A percentile compares a stretch with the other conserved stretches of the same genome.
Conservation (phyloP, 805 yeast genomes). For the Groenewaldozyma tartarivorans region DNA sequence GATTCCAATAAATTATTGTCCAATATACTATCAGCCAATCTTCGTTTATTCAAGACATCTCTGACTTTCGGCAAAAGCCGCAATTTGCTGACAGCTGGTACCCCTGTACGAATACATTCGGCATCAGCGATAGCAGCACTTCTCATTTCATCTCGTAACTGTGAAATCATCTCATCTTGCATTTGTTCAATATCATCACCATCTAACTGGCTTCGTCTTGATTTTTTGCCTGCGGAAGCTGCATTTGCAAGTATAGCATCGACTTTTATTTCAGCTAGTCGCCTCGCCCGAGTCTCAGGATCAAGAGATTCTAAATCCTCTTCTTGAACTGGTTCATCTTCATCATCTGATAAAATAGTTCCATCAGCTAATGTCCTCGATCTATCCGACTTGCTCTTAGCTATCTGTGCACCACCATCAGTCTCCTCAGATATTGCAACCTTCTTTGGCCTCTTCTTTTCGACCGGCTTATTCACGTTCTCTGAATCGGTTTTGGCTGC, state of each 20-base stretch:
- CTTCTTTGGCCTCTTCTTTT: constrained; percentile 14
- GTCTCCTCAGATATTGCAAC: constrained; percentile 7
- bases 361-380: constrained; percentile 11
- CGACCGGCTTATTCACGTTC: constrained; percentile 12
- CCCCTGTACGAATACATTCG: constrained; percentile 47
- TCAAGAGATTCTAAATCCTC: constrained; percentile 23
- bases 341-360: constrained; percentile 12
- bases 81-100: constrained; percentile 68
- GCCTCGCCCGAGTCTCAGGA: constrained; percentile 43
- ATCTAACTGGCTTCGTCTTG: constrained; percentile 50
- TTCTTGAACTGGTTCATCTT: constrained; percentile 13
- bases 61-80: constrained; percentile 72
- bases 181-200: constrained; percentile 92
- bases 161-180: constrained; percentile 84
- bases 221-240: constrained; percentile 57
- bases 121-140: constrained; percentile 48
- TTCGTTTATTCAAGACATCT: constrained; percentile 66
- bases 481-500: constrained; percentile 5
- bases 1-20: constrained; percentile 92
- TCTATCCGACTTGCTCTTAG: neutral
- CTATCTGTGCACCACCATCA: neutral
- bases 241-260: constrained; percentile 27
- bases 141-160: constrained; percentile 81
- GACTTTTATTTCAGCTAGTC: constrained; percentile 71
- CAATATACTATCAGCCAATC: constrained; percentile 81